These are phyloP conservation scores for Ophiostoma sp. DNA, from an alignment of 2,329 filamentous ascomycete species.

Conservation along the genomic window DNA sequence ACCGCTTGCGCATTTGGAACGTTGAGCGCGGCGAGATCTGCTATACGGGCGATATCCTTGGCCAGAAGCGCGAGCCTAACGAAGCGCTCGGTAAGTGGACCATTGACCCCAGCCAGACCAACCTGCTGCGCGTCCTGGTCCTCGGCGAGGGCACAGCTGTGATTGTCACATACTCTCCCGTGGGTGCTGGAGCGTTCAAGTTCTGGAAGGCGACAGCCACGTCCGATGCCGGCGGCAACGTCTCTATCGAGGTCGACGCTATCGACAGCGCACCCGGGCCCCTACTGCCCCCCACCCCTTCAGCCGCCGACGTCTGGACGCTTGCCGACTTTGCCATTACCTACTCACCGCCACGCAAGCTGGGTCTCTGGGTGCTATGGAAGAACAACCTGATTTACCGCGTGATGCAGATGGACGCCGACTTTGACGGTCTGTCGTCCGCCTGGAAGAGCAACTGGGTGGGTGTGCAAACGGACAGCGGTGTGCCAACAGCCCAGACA, in stretches of 20 bases:
- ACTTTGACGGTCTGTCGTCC: conserved; percentile 55
- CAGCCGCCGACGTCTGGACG: conserved; percentile 71
- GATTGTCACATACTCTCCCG: conserved; percentile 80
- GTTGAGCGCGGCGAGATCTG: conserved; percentile 72
- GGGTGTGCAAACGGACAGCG: conserved; percentile 57
- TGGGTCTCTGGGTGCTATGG: conserved; percentile 69
- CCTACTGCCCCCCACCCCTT: conserved; percentile 63
- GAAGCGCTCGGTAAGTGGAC: conserved; percentile 64
- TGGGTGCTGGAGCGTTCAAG: conserved; percentile 85
- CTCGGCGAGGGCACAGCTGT: conserved; percentile 47
- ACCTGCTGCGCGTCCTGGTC: conserved; percentile 68
- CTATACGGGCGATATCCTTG: conserved; percentile 70
- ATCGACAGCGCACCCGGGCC: conserved; percentile 52
- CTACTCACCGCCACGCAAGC: conserved; percentile 40
- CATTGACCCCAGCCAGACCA: conserved; percentile 72
- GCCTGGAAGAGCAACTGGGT: conserved; percentile 68
- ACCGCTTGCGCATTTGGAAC: conserved; percentile 86
- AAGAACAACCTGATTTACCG: conserved; percentile 77
- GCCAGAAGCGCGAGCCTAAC: conserved; percentile 58
- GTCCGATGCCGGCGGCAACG: conserved; percentile 45
- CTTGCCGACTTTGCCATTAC: conserved; percentile 68
- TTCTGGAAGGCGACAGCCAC: conserved; percentile 74
- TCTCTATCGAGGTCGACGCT: conserved; percentile 52
- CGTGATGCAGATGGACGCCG: conserved; percentile 67
- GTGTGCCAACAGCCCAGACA: conserved; percentile 48